Percentiles rank a stretch among this genome's conserved stretches.
phyloP scores from a whole-genome alignment of 2,329 filamentous ascomycete species.

The Didymella arachidicola region DNA sequence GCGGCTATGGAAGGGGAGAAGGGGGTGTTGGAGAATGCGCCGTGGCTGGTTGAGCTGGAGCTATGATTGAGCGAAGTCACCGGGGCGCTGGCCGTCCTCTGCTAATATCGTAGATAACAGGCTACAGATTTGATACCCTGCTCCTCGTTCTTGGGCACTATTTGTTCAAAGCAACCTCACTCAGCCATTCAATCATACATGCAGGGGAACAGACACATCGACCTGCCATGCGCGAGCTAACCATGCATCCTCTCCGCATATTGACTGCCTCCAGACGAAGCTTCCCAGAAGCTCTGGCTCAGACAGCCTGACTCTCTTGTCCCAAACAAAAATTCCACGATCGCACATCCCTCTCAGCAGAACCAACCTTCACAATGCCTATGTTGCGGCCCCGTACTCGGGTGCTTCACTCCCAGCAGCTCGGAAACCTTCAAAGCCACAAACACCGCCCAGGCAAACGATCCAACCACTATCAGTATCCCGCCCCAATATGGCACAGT shows the following conservation, averaged over 20 bases:
- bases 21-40: no score
- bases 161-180: not conserved
- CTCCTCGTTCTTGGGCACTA: no score
- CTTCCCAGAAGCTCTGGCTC: not conserved
- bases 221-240: not conserved
- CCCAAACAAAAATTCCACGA: no score
- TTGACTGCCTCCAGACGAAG: not conserved
- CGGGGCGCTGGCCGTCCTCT: no score
- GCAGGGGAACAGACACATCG: not conserved
- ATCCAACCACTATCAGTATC: slow-evolving; percentile 22
- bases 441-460: slow-evolving; percentile 33
- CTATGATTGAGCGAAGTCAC: no score
- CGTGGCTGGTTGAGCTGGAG: no score
- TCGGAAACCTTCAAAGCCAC: slow-evolving; percentile 27
- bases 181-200: not conserved
- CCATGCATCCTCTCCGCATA: not conserved
- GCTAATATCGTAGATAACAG: no score
- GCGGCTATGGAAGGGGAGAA: no score
- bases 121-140: no score
- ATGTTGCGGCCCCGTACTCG: slow-evolving; percentile 5
- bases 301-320: no score
- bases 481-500: slow-evolving; percentile 34
- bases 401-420: slow-evolving; percentile 23
- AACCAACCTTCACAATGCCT: slow-evolving; percentile 17
- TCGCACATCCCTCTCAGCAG: slow-evolving; percentile 1